A percentile compares a stretch with the other conserved stretches of the same genome.
phyloP scores from a whole-genome alignment of 139 green algal genomes.

The Trebouxia sp. region DNA sequence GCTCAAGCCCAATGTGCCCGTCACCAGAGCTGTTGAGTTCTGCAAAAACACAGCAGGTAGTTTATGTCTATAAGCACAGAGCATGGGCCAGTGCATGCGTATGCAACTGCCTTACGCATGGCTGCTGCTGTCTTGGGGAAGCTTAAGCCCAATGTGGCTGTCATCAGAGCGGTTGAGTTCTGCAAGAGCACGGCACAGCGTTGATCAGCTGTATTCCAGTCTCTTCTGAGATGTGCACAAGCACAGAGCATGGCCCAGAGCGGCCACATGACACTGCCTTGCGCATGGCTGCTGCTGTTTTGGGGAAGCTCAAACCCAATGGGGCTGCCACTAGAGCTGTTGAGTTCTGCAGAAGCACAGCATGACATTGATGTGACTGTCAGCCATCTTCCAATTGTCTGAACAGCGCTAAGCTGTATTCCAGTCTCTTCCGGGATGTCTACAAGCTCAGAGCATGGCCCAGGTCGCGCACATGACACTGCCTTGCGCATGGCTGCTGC shows the following conservation, averaged over 20 bases:
- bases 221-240: slow-evolving; percentile 90
- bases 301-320: slow-evolving; percentile 74
- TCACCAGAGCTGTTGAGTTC: slow-evolving; percentile 66
- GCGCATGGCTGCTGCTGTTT: slow-evolving; percentile 59
- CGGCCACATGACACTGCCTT: slow-evolving; percentile 52
- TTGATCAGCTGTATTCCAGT: no score
- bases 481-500: slow-evolving; percentile 58
- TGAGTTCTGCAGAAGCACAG: slow-evolving; percentile 22
- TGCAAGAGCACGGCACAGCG: background rate
- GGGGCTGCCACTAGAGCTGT: slow-evolving; percentile 79
- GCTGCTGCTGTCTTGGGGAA: slow-evolving; percentile 58
- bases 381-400: no score
- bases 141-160: slow-evolving; percentile 81
- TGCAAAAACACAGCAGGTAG: background rate
- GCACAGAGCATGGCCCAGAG: slow-evolving; percentile 40
- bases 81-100: slow-evolving; percentile 36
- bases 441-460: slow-evolving; percentile 62
- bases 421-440: no score
- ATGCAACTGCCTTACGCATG: slow-evolving; percentile 59
- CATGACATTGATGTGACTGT: no score
- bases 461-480: slow-evolving; percentile 44
- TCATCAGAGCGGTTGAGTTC: slow-evolving; percentile 66
- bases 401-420: no score
- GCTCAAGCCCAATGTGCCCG: slow-evolving; percentile 81
- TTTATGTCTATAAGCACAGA: slow-evolving; percentile 80